These are phyloP conservation scores for Salix exigua DNA, from an alignment of 345 rosid species.

Conservation along the genomic window DNA sequence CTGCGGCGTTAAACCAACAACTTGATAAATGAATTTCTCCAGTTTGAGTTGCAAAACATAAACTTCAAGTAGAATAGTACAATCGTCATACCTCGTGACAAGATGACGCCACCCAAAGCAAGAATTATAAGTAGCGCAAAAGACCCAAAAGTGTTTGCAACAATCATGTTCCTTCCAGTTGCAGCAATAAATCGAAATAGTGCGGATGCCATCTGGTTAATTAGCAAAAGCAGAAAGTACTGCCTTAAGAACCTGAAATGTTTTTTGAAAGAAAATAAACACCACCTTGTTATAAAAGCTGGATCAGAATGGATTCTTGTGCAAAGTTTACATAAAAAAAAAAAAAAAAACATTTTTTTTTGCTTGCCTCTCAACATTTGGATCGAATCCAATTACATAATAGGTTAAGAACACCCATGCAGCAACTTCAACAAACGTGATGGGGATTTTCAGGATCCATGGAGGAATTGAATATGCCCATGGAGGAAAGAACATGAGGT, in stretches of 20 bases:
- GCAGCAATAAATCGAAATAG: conserved; percentile 58
- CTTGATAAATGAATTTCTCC: neutral
- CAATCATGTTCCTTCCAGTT: conserved; percentile 54
- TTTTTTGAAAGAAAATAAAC: neutral
- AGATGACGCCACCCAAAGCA: conserved; percentile 59
- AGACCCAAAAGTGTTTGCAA: conserved; percentile 60
- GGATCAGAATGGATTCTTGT: neutral
- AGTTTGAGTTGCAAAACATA: neutral
- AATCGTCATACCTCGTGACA: conserved; percentile 46
- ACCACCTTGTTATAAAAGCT: neutral
- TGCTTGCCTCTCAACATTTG: conserved; percentile 58
- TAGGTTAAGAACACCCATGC: conserved; percentile 60
- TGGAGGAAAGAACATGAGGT: conserved; percentile 64
- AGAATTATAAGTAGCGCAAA: conserved; percentile 42
- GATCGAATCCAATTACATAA: conserved; percentile 72
- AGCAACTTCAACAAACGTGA: conserved; percentile 58
- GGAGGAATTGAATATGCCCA: conserved; percentile 78
- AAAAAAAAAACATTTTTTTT: neutral
- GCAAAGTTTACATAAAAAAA: neutral
- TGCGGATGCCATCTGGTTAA: conserved; percentile 61
- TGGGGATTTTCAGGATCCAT: conserved; percentile 78
- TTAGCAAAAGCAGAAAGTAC: conserved; percentile 44
- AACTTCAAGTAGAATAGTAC: neutral
- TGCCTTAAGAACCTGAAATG: conserved; percentile 56
- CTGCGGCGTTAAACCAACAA: conserved; percentile 24